Evolutionary conservation across 495 filamentous ascomycete species (phyloP), one percentile per base, ranked within the genome.

Genomic region (Xylaria cubensis): DNA sequence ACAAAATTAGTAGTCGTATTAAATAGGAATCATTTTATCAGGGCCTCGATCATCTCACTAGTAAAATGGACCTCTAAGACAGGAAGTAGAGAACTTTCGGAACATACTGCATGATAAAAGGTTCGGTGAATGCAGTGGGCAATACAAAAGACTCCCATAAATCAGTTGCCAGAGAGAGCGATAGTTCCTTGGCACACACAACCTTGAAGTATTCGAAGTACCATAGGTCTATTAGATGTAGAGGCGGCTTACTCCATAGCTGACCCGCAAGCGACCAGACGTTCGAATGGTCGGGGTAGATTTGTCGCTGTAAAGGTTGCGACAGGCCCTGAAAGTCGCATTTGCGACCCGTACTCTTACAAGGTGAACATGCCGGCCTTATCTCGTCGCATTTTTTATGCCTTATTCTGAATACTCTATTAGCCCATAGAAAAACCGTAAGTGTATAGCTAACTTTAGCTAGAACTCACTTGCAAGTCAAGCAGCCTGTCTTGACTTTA

Each of bases 101-200:
- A 53, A 53, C 50, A 13, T 53, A 53, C 50, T 53, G 50, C 50
- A 53, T 53, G 50, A 53, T 53, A 53, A 53, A 53, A 26, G 50
- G 50, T 10, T 53, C 50, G n/a, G 50, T 53, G 21, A 53, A 21
- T 26, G 50, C 50, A 26, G 50, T 21, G 21, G 50, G 48, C 9
- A 51, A 53, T 26, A 53, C 50, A 12, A 53, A 53, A 13, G 50
- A 53, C 21, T 53, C 50, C 50, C 50, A 53, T 12, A 53, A n/a
- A 21, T 26, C 50, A 26, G 50, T 53, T n/a, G 21, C 21, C 9
- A 53, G 50, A 3, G 50, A 53, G 8, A 53, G 7, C 21, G 50
- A 53, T 53, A 53, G 50, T 13, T 53, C 21, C 50, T n/a, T 53
- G 19, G 50, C 19, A 53, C 50, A 53, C 50, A 53, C 50, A 1